Percentiles rank a stretch among this genome's conserved stretches.
phyloP scores from a whole-genome alignment of 2,329 filamentous ascomycete species.

The Tolypocladium inflatum region DNA sequence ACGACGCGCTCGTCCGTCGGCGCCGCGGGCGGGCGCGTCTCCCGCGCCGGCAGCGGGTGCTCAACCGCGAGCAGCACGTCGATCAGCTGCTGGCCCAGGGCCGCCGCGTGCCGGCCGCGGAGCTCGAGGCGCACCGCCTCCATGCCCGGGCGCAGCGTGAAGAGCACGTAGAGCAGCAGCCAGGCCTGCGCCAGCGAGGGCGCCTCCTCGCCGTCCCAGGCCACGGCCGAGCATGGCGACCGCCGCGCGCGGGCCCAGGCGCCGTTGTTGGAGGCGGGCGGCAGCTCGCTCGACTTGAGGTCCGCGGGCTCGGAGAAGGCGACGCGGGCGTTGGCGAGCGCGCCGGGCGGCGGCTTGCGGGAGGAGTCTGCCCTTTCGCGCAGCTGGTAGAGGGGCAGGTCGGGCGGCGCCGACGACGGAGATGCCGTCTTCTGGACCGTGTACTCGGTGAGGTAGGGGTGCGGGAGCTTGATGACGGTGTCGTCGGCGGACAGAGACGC shows the following conservation, averaged over 20 bases:
- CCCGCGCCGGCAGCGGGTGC: slow-evolving; percentile 30
- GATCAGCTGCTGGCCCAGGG: slow-evolving; percentile 28
- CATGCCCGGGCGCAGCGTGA: slow-evolving; percentile 37
- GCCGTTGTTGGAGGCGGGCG: slow-evolving; percentile 42
- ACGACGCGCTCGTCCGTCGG: slow-evolving; percentile 21
- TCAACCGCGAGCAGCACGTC: slow-evolving; percentile 39
- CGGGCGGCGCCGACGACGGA: not conserved
- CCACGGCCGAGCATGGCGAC: slow-evolving; percentile 34
- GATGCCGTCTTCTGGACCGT: slow-evolving; percentile 20
- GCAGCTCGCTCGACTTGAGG: slow-evolving; percentile 39
- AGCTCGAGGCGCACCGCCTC: slow-evolving; percentile 40
- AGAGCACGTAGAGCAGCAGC: slow-evolving; percentile 43
- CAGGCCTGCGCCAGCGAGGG: slow-evolving; percentile 42
- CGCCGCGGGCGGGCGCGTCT: slow-evolving; percentile 13
- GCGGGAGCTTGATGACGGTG: slow-evolving; percentile 36
- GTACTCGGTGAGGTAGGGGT: slow-evolving; percentile 39
- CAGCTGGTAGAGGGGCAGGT: slow-evolving; percentile 24
- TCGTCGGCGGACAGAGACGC: slow-evolving; percentile 21
- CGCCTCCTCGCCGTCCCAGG: slow-evolving; percentile 29
- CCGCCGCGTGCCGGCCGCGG: slow-evolving; percentile 24
- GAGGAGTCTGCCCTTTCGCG: slow-evolving; percentile 16
- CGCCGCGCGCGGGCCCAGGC: slow-evolving; percentile 47
- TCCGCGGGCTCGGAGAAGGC: slow-evolving; percentile 35
- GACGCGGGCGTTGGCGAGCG: slow-evolving; percentile 24
- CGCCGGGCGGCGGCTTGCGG: slow-evolving; percentile 16